phyloP scores from a whole-genome alignment of 768 basidiomycete species.

The Kwoniella sp. region DNA sequence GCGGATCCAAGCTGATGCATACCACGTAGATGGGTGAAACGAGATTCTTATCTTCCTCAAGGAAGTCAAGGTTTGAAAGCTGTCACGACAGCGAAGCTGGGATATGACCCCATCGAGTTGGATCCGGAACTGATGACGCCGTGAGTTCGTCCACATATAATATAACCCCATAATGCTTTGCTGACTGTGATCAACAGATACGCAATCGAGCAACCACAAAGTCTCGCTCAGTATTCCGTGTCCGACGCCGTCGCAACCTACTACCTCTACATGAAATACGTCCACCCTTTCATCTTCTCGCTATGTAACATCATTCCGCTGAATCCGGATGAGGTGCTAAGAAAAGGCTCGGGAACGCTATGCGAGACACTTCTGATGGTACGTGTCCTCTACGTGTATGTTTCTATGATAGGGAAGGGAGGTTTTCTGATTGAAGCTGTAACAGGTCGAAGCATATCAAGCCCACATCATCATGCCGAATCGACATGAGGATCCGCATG shows the following conservation, averaged over 20 bases:
- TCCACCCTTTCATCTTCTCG: conserved; percentile 99
- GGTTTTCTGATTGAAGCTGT: no score
- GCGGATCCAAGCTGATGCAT: background rate
- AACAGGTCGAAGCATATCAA: conserved; percentile 90
- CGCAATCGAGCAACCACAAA: conserved; percentile 91
- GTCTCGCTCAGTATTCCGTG: conserved; percentile 94
- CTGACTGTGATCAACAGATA: conserved; percentile 65
- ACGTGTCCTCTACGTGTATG: conserved; percentile 33
- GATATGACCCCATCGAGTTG: conserved; percentile 93
- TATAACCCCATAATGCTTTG: no score
- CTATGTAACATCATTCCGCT: conserved; percentile 98
- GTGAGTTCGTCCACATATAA: conserved; percentile 63
- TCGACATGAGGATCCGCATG: conserved; percentile 87
- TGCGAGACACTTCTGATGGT: conserved; percentile 99
- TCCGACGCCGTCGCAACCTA: conserved; percentile 99
- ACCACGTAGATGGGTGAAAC: conserved; percentile 78
- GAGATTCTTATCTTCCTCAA: conserved; percentile 97
- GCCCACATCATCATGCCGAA: conserved; percentile 97
- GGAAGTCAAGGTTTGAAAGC: conserved; percentile 98
- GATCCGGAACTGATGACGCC: conserved; percentile 99
- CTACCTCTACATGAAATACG: conserved; percentile 99
- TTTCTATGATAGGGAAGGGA: background rate
- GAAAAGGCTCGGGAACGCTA: conserved; percentile 94
- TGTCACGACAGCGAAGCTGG: conserved; percentile 91
- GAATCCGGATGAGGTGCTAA: conserved; percentile 90